Evolutionary conservation across 345 rosid species (phyloP).

Genomic region (Populus davidiana): DNA sequence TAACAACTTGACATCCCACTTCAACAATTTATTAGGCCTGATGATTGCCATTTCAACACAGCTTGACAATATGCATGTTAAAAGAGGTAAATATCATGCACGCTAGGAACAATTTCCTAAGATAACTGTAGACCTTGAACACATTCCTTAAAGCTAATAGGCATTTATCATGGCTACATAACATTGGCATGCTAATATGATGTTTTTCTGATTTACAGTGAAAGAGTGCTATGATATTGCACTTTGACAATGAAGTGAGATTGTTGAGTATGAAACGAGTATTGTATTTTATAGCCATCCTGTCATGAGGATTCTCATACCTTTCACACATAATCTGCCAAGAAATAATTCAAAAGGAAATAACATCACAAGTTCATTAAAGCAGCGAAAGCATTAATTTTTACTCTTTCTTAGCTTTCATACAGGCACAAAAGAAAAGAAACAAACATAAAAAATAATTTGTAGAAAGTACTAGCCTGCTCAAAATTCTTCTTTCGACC

Average conservation of each 20-base stretch:
- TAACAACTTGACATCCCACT: neutral
- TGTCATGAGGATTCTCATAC: neutral
- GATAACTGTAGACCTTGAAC: neutral
- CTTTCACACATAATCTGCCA: no score
- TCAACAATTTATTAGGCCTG: neutral
- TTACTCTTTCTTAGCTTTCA: neutral
- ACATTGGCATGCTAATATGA: neutral
- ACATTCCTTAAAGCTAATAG: neutral
- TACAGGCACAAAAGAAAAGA: neutral
- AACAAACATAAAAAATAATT: constrained; percentile 4
- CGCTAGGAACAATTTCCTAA: neutral
- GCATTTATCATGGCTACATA: neutral
- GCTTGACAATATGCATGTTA: neutral
- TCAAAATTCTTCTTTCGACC: constrained; percentile 85
- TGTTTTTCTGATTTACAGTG: neutral
- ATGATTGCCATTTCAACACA: neutral
- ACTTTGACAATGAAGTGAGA: neutral
- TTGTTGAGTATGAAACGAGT: neutral
- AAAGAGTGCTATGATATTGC: neutral
- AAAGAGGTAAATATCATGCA: neutral
- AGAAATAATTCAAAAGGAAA: neutral
- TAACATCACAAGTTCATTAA: neutral
- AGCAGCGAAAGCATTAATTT: neutral
- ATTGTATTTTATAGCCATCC: neutral
- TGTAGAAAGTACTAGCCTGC: constrained; percentile 49